Evolutionary conservation across 208 protist species (phyloP).

Genomic region (Kentomonas sorsogonicus): DNA sequence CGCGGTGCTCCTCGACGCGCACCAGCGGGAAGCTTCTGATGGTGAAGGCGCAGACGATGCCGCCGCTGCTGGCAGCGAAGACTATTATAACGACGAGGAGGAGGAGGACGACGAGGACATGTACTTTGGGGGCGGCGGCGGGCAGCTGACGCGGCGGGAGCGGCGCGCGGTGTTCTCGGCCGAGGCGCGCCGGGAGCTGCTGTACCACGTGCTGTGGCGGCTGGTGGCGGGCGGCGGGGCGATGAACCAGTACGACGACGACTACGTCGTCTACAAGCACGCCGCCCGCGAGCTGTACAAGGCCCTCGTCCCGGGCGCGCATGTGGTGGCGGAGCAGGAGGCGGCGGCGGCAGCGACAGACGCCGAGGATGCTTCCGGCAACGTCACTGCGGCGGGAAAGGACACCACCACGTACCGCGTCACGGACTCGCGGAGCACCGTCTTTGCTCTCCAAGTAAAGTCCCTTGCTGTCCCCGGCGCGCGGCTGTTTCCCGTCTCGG

Average conservation of each 20-base stretch:
- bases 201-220: constrained; percentile 71
- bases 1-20: constrained; percentile 47
- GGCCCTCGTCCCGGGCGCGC: constrained; percentile 30
- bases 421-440: no score
- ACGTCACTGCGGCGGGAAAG: no score
- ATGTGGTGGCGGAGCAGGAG: background rate
- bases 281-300: constrained; percentile 38
- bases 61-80: no score
- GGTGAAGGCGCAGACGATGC: no score
- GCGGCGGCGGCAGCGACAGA: constrained; percentile 11
- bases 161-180: constrained; percentile 25
- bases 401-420: no score
- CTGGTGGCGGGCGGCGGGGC: constrained; percentile 60
- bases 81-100: constrained; percentile 15
- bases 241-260: constrained; percentile 81
- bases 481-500: constrained; percentile 23
- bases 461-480: constrained; percentile 14
- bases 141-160: constrained; percentile 17
- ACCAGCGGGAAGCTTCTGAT: constrained; percentile 5
- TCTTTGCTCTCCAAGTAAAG: no score
- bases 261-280: constrained; percentile 46
- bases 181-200: constrained; percentile 36
- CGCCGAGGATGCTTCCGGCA: no score
- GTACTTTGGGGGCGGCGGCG: constrained; percentile 14
- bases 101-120: constrained; percentile 37